phyloP scores from a whole-genome alignment of 176 grass and related monocot species.

The Avena eriantha region DNA sequence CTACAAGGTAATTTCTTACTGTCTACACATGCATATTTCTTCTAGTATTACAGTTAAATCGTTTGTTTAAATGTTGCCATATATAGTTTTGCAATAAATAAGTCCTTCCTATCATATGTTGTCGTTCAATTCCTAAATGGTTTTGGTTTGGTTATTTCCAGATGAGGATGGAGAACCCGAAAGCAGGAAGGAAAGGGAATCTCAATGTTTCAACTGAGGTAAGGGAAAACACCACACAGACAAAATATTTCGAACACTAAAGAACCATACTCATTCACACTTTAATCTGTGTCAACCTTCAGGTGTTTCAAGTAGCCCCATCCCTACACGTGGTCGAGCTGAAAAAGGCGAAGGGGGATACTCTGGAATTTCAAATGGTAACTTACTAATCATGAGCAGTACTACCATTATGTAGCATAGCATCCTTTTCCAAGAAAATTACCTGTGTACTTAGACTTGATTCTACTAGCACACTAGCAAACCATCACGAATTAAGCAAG shows the following conservation, averaged over 20 bases:
- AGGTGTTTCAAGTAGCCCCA: slow-evolving; percentile 99
- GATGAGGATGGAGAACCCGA: slow-evolving; percentile 91
- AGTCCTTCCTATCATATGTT: neutral
- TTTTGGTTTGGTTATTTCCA: slow-evolving; percentile 47
- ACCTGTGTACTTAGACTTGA: neutral
- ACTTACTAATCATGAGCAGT: slow-evolving; percentile 37
- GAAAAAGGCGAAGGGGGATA: slow-evolving; percentile 93
- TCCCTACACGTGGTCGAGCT: slow-evolving; percentile 92
- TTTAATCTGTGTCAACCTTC: slow-evolving; percentile 35
- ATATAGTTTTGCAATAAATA: slow-evolving; percentile 3
- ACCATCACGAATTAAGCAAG: neutral
- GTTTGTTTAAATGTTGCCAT: neutral
- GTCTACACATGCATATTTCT: slow-evolving; percentile 15
- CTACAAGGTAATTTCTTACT: slow-evolving; percentile 73
- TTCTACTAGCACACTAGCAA: neutral
- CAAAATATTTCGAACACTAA: slow-evolving; percentile 32
- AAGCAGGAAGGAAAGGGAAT: slow-evolving; percentile 99
- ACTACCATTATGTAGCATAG: neutral
- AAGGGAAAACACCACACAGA: slow-evolving; percentile 13
- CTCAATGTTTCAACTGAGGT: slow-evolving; percentile 98
- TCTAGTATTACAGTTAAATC: neutral
- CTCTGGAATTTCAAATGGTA: slow-evolving; percentile 98
- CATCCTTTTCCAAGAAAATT: neutral
- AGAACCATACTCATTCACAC: neutral
- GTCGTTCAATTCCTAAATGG: neutral